phyloP scores from a whole-genome alignment of 352 stramenopile genomes.

The Plasmopara viticola region DNA sequence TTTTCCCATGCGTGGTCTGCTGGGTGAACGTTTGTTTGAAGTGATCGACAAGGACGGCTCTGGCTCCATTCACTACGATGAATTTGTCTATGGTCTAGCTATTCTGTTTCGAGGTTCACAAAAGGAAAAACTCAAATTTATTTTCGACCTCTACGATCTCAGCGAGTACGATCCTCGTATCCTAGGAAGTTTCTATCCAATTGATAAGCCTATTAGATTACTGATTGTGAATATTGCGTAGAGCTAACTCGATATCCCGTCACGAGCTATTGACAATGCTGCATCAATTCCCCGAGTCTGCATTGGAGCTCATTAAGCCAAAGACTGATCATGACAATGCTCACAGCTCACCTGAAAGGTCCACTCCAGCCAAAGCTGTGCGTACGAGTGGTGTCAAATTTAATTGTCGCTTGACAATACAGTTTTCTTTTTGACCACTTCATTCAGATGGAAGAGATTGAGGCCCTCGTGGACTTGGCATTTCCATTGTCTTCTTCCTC shows the following conservation, averaged over 20 bases:
- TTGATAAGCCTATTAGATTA: constrained; percentile 6
- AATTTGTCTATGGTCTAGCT: constrained; percentile 88
- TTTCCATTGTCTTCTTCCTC: constrained; percentile 39
- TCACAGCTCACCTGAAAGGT: constrained; percentile 11
- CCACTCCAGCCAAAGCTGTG: constrained; percentile 19
- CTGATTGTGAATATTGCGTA: constrained; percentile 12
- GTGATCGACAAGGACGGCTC: constrained; percentile 89
- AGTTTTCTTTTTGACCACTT: background rate
- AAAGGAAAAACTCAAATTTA: constrained; percentile 90
- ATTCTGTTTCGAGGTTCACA: constrained; percentile 78
- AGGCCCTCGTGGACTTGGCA: constrained; percentile 79
- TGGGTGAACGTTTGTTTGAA: constrained; percentile 89
- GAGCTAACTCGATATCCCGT: constrained; percentile 80
- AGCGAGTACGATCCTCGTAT: constrained; percentile 40
- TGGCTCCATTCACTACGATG: constrained; percentile 85
- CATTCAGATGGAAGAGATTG: constrained; percentile 55
- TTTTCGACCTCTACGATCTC: constrained; percentile 92
- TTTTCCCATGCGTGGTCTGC: constrained; percentile 85
- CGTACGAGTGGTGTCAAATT: constrained; percentile 1
- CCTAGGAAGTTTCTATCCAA: too few relatives aligned
- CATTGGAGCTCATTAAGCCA: constrained; percentile 49
- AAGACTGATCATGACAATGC: constrained; percentile 18
- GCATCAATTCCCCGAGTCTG: constrained; percentile 74
- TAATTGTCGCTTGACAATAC: background rate
- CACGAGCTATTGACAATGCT: constrained; percentile 83